Percentiles rank a stretch among this genome's conserved stretches.
phyloP scores from a whole-genome alignment of 306 rosid genomes.

The Alnus glutinosa region DNA sequence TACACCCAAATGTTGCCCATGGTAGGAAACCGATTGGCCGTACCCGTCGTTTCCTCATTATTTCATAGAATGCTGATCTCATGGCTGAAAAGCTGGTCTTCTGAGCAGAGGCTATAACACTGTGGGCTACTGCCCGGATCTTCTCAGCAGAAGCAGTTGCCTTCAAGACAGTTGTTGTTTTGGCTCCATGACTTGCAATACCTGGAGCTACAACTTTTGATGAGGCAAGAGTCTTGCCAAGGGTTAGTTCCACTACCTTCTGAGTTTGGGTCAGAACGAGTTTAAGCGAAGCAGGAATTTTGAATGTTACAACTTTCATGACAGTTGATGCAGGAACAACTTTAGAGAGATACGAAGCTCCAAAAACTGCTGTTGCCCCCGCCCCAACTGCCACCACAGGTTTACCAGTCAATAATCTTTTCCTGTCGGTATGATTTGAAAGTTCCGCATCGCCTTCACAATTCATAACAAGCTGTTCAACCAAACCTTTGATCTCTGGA shows the following conservation, averaged over 20 bases:
- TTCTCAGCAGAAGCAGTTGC: conserved; percentile 76
- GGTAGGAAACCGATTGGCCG: conserved; percentile 61
- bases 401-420: conserved; percentile 46
- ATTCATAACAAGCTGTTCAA: conserved; percentile 41
- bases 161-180: conserved; percentile 57
- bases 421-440: conserved; percentile 43
- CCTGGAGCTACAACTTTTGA: conserved; percentile 63
- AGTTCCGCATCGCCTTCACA: conserved; percentile 39
- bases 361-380: conserved; percentile 76
- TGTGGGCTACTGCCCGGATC: conserved; percentile 64
- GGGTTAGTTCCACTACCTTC: conserved; percentile 44
- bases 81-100: conserved; percentile 74
- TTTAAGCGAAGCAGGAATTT: conserved; percentile 62
- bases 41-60: conserved; percentile 67
- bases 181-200: conserved; percentile 57
- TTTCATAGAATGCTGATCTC: conserved; percentile 80
- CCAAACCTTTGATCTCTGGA: conserved; percentile 54
- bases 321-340: conserved; percentile 63
- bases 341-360: conserved; percentile 77
- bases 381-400: conserved; percentile 84
- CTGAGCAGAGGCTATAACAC: conserved; percentile 71
- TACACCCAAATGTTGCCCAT: conserved; percentile 73
- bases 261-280: conserved; percentile 54
- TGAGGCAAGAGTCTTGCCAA: conserved; percentile 43
- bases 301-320: conserved; percentile 53